Evolutionary conservation across 768 basidiomycete genomes (phyloP).

Genomic region (Mycena maculata): DNA sequence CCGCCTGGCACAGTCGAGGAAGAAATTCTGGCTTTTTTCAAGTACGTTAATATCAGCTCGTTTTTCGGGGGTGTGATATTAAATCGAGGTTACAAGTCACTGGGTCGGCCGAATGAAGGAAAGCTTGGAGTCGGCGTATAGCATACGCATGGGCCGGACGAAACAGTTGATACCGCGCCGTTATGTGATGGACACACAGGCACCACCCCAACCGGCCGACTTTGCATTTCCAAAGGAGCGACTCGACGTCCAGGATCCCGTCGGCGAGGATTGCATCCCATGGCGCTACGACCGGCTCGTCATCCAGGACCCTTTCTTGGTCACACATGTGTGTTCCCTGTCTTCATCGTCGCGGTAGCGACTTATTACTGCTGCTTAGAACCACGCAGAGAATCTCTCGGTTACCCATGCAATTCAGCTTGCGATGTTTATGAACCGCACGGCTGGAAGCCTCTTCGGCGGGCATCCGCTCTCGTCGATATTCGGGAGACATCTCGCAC

Average conservation of each 20-base stretch:
- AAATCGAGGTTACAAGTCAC: not conserved
- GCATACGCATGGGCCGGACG: conserved; percentile 7
- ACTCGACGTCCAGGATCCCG: not conserved
- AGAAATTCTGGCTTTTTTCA: not conserved
- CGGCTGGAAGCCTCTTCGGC: not conserved
- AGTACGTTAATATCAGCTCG: not conserved
- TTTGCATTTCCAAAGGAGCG: not conserved
- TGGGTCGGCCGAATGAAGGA: not conserved
- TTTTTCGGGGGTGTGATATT: not conserved
- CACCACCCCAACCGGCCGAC: not conserved
- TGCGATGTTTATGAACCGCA: not conserved
- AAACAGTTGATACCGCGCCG: not conserved
- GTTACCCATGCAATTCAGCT: fast-evolving
- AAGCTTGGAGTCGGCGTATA: not conserved
- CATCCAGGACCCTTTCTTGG: conserved; percentile 22
- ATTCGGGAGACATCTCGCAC: not conserved
- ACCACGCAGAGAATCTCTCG: conserved; percentile 9
- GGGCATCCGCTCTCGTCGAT: not conserved
- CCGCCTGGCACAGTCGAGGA: too few relatives aligned
- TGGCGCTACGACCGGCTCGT: conserved; percentile 10
- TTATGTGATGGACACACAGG: not conserved
- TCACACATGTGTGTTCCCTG: conserved; percentile 5
- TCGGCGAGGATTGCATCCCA: not conserved
- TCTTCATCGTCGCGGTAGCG: not conserved
- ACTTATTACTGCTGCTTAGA: not conserved